A percentile compares a stretch with the other conserved stretches of the same genome.
Conservation (phyloP, 768 basidiomycete genomes). For the Auricularia auricula-judae region DNA sequence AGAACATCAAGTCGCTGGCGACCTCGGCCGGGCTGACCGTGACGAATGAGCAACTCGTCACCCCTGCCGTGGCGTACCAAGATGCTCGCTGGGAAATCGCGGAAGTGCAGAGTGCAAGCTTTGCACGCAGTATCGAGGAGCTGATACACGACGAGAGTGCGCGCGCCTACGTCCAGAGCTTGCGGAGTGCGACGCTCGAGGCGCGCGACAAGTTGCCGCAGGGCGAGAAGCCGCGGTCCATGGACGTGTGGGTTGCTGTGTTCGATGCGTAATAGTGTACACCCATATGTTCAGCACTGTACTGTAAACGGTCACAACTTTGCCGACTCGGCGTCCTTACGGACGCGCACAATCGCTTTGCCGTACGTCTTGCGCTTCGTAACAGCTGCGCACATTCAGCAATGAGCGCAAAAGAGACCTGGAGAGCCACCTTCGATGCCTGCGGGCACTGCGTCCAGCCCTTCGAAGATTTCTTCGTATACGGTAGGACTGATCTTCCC, state of each 20-base stretch:
- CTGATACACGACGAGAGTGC: constrained; percentile 21
- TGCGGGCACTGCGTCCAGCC: constrained; percentile 26
- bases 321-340: too few species aligned
- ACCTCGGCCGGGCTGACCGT: constrained; percentile 13
- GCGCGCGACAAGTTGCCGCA: constrained; percentile 6
- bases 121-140: constrained; percentile 16
- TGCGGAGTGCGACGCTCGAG: constrained; percentile 19
- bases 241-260: constrained; percentile 23
- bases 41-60: constrained; percentile 15
- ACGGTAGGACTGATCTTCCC: constrained; percentile 56
- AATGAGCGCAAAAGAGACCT: not conserved
- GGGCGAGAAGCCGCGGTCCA: constrained; percentile 11
- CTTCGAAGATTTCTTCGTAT: constrained; percentile 61
- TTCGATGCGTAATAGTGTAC: constrained; percentile 6
- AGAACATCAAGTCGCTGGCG: constrained; percentile 19
- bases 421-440: not conserved
- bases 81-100: constrained; percentile 28
- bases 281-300: too few species aligned
- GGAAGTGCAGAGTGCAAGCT: constrained; percentile 13
- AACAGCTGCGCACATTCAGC: constrained; percentile 32
- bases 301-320: too few species aligned
- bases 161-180: constrained; percentile 19
- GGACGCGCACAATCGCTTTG: constrained; percentile 34
- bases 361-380: constrained; percentile 88
- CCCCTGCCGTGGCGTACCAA: constrained; percentile 15